These are phyloP conservation scores for Echinosphaeria canescens DNA, from an alignment of 2,329 filamentous ascomycete genomes.

Conservation along the genomic window DNA sequence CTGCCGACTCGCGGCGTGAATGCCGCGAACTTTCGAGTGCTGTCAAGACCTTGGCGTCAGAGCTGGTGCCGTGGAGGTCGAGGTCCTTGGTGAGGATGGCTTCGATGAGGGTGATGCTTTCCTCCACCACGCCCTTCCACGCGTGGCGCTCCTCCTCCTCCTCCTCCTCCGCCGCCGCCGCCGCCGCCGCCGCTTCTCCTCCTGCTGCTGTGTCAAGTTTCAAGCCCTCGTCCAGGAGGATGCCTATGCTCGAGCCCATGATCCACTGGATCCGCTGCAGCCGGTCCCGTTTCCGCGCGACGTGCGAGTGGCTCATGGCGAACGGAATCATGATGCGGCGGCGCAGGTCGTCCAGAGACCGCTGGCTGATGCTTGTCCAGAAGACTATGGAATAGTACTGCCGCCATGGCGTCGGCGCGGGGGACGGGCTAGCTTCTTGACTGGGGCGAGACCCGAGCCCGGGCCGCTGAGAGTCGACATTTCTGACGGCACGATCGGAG, in stretches of 20 bases:
- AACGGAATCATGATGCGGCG: conserved; percentile 58
- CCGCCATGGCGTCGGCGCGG: conserved; percentile 34
- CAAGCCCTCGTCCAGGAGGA: conserved; percentile 72
- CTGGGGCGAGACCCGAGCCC: no score
- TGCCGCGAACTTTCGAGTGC: conserved; percentile 8
- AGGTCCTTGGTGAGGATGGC: conserved; percentile 45
- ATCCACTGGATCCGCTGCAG: conserved; percentile 56
- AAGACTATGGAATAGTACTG: conserved; percentile 72
- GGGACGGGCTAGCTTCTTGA: no score
- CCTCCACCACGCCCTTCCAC: conserved; percentile 53
- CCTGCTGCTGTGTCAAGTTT: conserved; percentile 37
- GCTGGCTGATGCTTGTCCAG: conserved; percentile 49
- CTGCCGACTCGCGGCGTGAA: not conserved
- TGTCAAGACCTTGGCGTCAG: conserved; percentile 44
- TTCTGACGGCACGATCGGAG: conserved; percentile 66
- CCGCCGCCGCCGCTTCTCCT: no score
- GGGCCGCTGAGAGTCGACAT: conserved; percentile 78
- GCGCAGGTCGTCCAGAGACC: conserved; percentile 49
- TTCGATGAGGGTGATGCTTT: conserved; percentile 70
- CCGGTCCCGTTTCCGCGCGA: conserved; percentile 47
- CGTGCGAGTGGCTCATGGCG: conserved; percentile 52
- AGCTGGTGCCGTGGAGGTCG: conserved; percentile 33
- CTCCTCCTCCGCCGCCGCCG: conserved; percentile 37
- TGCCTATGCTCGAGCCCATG: conserved; percentile 68
- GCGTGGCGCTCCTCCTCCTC: conserved; percentile 23